These are phyloP conservation scores for Selaginella moellendorffii DNA, from an alignment of 75 land plant species.

Conservation along the genomic window DNA sequence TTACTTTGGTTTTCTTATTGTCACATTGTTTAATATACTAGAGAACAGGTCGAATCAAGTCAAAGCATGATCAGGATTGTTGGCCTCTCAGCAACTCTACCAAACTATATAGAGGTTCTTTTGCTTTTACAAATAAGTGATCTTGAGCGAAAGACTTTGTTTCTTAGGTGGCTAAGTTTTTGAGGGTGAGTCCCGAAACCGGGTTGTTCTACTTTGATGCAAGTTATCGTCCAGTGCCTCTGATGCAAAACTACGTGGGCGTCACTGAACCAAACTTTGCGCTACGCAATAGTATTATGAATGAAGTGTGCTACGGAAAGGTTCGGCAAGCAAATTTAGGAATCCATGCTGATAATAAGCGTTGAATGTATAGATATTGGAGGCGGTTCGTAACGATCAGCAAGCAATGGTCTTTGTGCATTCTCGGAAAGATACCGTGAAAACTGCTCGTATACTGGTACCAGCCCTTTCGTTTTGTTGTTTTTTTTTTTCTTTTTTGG, in stretches of 20 bases:
- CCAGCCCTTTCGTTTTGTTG: not conserved
- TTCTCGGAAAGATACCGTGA: constrained; percentile 93
- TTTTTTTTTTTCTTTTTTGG: no score
- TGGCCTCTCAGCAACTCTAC: constrained; percentile 93
- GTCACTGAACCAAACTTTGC: constrained; percentile 67
- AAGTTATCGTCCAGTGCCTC: constrained; percentile 93
- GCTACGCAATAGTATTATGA: constrained; percentile 59
- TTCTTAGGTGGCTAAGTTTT: constrained; percentile 79
- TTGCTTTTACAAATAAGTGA: not conserved
- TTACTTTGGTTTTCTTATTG: not conserved
- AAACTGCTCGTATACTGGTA: constrained; percentile 81
- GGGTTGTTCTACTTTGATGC: constrained; percentile 95
- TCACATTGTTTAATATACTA: not conserved
- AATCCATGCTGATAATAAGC: no score
- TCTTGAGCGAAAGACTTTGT: constrained; percentile 31
- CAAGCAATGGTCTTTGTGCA: constrained; percentile 99
- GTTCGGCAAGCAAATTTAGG: no score
- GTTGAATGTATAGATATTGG: constrained; percentile 59
- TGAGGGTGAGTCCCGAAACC: constrained; percentile 71
- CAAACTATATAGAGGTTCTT: constrained; percentile 94
- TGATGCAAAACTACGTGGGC: constrained; percentile 91
- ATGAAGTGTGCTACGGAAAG: constrained; percentile 88
- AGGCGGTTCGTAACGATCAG: constrained; percentile 71
- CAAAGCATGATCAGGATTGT: constrained; percentile 97
- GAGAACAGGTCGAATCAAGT: constrained; percentile 89